Evolutionary conservation across 2,329 filamentous ascomycete genomes (phyloP), one percentile per base, ranked within the genome.

Genomic region (Alternaria burnsii): DNA sequence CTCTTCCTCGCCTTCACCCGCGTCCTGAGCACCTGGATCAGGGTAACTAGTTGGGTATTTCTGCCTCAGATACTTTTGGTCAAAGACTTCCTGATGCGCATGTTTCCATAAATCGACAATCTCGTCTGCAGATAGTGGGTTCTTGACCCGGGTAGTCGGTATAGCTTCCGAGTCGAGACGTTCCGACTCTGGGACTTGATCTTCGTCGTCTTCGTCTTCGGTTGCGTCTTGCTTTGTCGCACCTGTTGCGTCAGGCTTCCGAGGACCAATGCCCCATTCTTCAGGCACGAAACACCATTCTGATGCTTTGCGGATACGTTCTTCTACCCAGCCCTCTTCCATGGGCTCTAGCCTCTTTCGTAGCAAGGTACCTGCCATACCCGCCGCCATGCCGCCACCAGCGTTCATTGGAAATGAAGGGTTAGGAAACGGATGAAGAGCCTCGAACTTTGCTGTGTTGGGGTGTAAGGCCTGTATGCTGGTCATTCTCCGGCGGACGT

Each of bases 251-350:
- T 48, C 43, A 11, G 63, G 22, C 43, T 66, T 70, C 10, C 59
- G 62, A 1, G 69, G 60, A 42, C 73, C 68, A 24, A 77, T 65
- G 1, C 61, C 68, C 73, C 71, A 77, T 12, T 76, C 73, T 12
- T 58, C 52, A 4, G 74, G 71, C 32, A 76, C 69, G 24, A 70
- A 55, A n/a, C 69, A 69, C 51, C 76, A 77, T 38, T 74, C 71
- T 2, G 63, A 56, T 5, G 74, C 74, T 55, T 71, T 75, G 4
- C 58, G 54, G 1, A 77, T 47, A 9, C 72, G 65, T 5, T 71
- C 69, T n/a, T 69, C 66, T 9, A 75, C 66, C 74, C 73, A 77
- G 8, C 68, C 67, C 26, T 75, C 69, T 32, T 75, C 74, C 18
- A 66, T 63, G 4, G 71, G 65, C 9, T 69, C 69, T 5, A 71